Evolutionary conservation across 1,139 yeast genomes (phyloP), one percentile per base, ranked within the genome.

Genomic region (Blastobotrys persicus): DNA sequence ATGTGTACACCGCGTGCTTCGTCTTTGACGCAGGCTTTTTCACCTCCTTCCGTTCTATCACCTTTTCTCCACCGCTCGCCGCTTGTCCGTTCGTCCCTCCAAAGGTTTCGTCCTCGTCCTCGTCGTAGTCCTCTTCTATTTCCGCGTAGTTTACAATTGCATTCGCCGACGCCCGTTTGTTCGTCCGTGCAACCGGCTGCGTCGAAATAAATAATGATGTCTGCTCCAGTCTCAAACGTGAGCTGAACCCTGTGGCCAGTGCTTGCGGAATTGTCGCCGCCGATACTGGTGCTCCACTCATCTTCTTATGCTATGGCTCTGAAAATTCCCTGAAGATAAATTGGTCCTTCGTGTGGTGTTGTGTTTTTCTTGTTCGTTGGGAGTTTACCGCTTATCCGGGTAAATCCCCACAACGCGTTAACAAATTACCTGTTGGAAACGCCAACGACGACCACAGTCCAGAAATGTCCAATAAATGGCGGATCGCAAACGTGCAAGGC

Each of bases 131-230:
- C 54, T 82, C 85, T 67, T 82, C 88, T 48, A 77, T 67, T 59
- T 89, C 98, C 0, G 96, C 92, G 62, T 89, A 91, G 65, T 86
- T 88, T 47, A 88, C 81, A 45, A 82, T 84, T 47, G 80, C 78
- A 14, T 55, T 55, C 2, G 62, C 57, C 13, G 78, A 73, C 2
- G 89, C 83, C 59, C 97, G 77, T 63, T 88, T 88, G 33, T 89
- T 85, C 37, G 85, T 77, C 56, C 96, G 78, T 5, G 88, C 80
- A 2, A 84, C 82, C 2, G 91, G 88, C 3, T 86, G 84, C n/a
- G 70, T 63, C 2, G 88, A 78, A 44, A 85, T 76, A 54, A 85
- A 78, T 40, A 89, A 70, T 12, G 91, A 84, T 9, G 81, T 81
- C 58, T 82, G 83, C 47, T 80, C 85, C 53, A 81, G 77, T 46